A percentile compares a stretch with the other conserved stretches of the same genome.
These are phyloP conservation scores for Phytophthora gonapodyides DNA, from an alignment of 352 stramenopile species.

Conservation along the genomic window DNA sequence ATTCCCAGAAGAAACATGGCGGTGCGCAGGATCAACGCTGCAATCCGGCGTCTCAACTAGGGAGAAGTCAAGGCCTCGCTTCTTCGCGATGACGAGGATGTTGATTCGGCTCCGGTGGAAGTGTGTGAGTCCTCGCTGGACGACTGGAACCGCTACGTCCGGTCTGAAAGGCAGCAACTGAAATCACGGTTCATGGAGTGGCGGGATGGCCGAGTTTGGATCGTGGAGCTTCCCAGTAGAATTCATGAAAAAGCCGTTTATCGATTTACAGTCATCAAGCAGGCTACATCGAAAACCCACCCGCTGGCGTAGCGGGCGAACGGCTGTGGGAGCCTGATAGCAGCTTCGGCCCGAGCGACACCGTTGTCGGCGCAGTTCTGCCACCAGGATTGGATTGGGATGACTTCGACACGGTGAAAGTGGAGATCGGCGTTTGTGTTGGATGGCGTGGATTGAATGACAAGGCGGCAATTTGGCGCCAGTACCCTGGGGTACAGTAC, in stretches of 20 bases:
- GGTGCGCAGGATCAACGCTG: too few relatives aligned
- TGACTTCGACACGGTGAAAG: constrained; percentile 2
- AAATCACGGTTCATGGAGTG: background rate
- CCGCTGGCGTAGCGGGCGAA: too few relatives aligned
- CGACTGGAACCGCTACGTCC: constrained; percentile 12
- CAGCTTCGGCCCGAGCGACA: background rate
- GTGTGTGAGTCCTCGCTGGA: constrained; percentile 1
- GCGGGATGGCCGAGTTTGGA: constrained; percentile 3
- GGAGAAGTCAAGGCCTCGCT: background rate
- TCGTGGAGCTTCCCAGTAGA: constrained; percentile 10
- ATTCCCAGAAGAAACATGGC: too few relatives aligned
- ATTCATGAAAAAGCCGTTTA: too few relatives aligned
- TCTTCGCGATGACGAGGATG: background rate
- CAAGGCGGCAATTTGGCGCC: background rate
- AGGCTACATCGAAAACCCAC: too few relatives aligned
- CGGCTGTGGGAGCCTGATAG: background rate
- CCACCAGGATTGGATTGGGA: background rate
- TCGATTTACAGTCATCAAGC: too few relatives aligned
- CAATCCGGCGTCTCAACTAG: too few relatives aligned
- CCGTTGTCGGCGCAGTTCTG: background rate
- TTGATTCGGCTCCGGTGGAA: background rate
- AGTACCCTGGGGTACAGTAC: background rate
- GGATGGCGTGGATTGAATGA: background rate
- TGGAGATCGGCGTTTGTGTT: constrained; percentile 1
- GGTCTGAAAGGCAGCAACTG: background rate